A percentile compares a stretch with the other conserved stretches of the same genome.
Conservation (phyloP, 768 basidiomycete species). For the Lentinus tigrinus region DNA sequence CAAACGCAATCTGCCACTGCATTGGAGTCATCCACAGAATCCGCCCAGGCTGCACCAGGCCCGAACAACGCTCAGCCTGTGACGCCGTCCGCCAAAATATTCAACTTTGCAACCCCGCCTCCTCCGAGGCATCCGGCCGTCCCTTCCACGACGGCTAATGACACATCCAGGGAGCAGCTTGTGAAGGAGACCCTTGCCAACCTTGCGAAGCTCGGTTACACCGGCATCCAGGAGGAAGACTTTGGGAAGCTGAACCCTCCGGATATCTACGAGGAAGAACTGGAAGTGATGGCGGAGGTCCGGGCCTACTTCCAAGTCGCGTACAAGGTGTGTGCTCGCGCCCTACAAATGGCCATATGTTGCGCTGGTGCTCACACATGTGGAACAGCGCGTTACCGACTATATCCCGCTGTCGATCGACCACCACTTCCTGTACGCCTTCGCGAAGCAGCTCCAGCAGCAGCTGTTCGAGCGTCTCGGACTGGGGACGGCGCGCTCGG, state of each 20-base stretch:
- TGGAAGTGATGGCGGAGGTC: conserved; percentile 69
- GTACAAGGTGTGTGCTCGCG: conserved; percentile 42
- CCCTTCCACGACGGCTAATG: neutral
- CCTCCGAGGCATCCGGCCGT: neutral
- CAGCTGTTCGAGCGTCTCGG: conserved; percentile 36
- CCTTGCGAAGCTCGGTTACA: conserved; percentile 40
- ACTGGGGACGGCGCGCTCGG: conserved; percentile 34
- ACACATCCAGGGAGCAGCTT: conserved; percentile 13
- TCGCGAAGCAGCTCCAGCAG: conserved; percentile 31
- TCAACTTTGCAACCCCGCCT: neutral
- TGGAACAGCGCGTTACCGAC: conserved; percentile 49
- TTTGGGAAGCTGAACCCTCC: conserved; percentile 47
- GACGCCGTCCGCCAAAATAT: too few species aligned
- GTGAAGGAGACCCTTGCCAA: conserved; percentile 36
- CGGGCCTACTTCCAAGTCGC: conserved; percentile 62
- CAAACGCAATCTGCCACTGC: too few species aligned
- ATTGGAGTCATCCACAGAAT: too few species aligned
- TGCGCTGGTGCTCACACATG: neutral
- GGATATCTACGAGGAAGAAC: conserved; percentile 52
- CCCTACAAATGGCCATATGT: neutral
- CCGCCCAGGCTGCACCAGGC: too few species aligned
- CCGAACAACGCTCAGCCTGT: too few species aligned
- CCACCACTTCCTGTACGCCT: conserved; percentile 36
- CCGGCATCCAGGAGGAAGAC: conserved; percentile 36
- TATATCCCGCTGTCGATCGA: conserved; percentile 58